phyloP scores from a whole-genome alignment of 2,329 filamentous ascomycete genomes.

The Aspergillus novoparasiticus region DNA sequence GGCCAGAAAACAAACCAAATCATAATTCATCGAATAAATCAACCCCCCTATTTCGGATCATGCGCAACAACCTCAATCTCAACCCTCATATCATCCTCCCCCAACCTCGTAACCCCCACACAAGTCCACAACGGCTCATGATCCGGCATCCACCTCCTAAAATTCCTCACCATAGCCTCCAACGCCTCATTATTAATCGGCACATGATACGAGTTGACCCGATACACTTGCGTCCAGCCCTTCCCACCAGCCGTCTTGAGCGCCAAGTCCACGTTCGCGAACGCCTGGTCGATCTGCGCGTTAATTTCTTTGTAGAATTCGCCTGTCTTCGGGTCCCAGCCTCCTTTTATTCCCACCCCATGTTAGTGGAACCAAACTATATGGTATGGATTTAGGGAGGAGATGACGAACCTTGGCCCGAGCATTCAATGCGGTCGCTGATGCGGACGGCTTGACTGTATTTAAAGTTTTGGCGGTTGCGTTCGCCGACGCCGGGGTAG shows the following conservation, averaged over 20 bases:
- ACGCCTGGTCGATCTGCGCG: conserved; percentile 55
- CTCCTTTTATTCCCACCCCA: conserved; percentile 25
- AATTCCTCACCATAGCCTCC: conserved; percentile 49
- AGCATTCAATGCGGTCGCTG: conserved; percentile 50
- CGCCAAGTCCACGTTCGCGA: conserved; percentile 58
- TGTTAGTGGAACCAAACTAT: not conserved
- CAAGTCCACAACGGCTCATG: conserved; percentile 59
- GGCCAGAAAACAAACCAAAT: not conserved
- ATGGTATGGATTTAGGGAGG: not conserved
- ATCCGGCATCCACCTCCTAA: conserved; percentile 55
- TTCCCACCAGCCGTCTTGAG: conserved; percentile 58
- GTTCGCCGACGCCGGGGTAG: conserved; percentile 44
- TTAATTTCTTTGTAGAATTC: conserved; percentile 40
- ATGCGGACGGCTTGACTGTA: conserved; percentile 56
- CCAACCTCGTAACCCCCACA: conserved; percentile 55
- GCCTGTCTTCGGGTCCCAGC: conserved; percentile 34
- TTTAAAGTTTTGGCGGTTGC: conserved; percentile 32
- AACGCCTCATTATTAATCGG: conserved; percentile 44
- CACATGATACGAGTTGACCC: conserved; percentile 51
- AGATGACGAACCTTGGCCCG: conserved; percentile 26
- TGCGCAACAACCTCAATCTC: conserved; percentile 62
- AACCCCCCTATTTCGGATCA: conserved; percentile 26
- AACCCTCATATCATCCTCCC: conserved; percentile 55
- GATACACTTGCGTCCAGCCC: conserved; percentile 52
- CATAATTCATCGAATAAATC: not conserved